These are phyloP conservation scores for Mycena alexandri DNA, from an alignment of 768 basidiomycete genomes.

Conservation along the genomic window DNA sequence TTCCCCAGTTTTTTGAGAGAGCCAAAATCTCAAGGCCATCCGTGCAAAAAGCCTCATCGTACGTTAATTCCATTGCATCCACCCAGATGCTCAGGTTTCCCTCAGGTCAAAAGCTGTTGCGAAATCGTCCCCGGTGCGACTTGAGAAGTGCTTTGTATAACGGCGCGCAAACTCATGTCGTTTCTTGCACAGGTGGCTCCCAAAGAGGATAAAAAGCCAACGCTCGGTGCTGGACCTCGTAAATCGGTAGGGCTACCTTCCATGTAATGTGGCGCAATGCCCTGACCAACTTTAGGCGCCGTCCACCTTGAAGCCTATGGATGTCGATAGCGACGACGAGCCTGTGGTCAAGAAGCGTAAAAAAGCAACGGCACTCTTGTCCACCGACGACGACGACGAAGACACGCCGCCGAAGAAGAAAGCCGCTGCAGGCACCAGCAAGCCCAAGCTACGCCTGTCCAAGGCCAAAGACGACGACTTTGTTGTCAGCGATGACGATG, in stretches of 20 bases:
- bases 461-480: constrained; percentile 26
- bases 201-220: constrained; percentile 14
- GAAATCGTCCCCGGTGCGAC: constrained; percentile 13
- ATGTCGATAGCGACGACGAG: constrained; percentile 43
- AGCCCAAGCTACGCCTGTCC: constrained; percentile 27
- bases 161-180: constrained; percentile 7
- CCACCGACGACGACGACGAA: constrained; percentile 56
- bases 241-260: constrained; percentile 7
- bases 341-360: constrained; percentile 47
- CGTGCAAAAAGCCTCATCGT: constrained; percentile 10
- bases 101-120: constrained; percentile 14
- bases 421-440: constrained; percentile 26
- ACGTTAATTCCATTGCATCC: background rate
- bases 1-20: background rate
- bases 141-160: background rate
- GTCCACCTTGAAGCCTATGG: constrained; percentile 32
- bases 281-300: constrained; percentile 8
- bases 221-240: constrained; percentile 26
- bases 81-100: background rate
- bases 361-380: constrained; percentile 46
- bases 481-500: constrained; percentile 37
- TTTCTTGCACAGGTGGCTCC: background rate
- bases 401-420: constrained; percentile 44
- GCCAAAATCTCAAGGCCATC: constrained; percentile 4
- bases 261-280: background rate